These are phyloP conservation scores for Talaromyces stipitatus DNA, from an alignment of 495 filamentous ascomycete genomes.

Conservation along the genomic window DNA sequence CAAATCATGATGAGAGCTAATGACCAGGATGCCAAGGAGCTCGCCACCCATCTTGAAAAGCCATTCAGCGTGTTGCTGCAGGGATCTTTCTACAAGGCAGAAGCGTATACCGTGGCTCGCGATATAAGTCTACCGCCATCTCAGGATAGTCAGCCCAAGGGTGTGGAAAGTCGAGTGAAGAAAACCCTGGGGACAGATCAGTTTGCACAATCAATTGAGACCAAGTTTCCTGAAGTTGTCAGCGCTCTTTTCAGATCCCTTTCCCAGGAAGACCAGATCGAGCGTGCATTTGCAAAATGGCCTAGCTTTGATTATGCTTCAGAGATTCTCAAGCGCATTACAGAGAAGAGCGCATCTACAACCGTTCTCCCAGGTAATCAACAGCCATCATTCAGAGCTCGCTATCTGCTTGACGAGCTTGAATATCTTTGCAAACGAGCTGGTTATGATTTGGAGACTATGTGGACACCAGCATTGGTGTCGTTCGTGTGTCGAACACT, in stretches of 20 bases:
- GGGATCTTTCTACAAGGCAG: constrained; percentile 67
- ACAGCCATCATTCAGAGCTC: constrained; percentile 78
- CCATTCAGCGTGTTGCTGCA: constrained; percentile 50
- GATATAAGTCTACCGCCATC: constrained; percentile 59
- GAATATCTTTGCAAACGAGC: constrained; percentile 66
- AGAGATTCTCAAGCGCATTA: constrained; percentile 59
- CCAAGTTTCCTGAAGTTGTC: constrained; percentile 69
- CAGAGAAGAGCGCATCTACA: constrained; percentile 50
- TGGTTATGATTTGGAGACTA: constrained; percentile 48
- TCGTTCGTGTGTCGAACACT: constrained; percentile 70
- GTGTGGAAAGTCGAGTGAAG: constrained; percentile 63
- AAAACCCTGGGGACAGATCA: constrained; percentile 58
- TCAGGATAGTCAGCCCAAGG: constrained; percentile 40
- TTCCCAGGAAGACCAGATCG: constrained; percentile 69
- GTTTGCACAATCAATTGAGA: constrained; percentile 52
- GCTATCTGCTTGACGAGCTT: constrained; percentile 65
- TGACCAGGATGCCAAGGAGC: constrained; percentile 48
- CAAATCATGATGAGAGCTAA: constrained; percentile 79
- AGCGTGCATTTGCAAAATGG: constrained; percentile 63
- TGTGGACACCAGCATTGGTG: constrained; percentile 74
- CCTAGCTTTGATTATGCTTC: constrained; percentile 49
- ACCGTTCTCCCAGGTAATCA: constrained; percentile 61
- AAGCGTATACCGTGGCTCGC: constrained; percentile 76
- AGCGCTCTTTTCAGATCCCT: constrained; percentile 60
- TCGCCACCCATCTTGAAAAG: constrained; percentile 50